Base-by-base conservation (phyloP, 2,329 filamentous ascomycete species). In the Epicoccum sorghinum region DNA sequence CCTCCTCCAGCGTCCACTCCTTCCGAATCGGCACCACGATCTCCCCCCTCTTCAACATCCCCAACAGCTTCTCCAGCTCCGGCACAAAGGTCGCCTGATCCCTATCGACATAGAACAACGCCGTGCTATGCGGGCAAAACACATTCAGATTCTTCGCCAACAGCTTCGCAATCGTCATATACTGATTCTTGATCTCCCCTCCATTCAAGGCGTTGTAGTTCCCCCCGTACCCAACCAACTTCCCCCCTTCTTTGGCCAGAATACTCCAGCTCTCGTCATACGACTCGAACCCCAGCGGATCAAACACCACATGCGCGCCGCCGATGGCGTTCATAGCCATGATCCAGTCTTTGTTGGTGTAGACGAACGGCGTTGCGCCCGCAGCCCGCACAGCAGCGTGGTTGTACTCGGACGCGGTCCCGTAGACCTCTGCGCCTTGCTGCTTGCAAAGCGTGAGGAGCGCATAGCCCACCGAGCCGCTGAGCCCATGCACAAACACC, bases 401-500 rank as follows among this genome's bases (percentile, higher is more conserved):
- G 57, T 82, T 82, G 10, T 77, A 70, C 56, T 67, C 66, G 1
- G 77, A 78, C 0, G 80, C 80, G 0, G 80, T 83, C 29, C 80
- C 80, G 64, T 81, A 82, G 13, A 82, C 75, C 14, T 72, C 69
- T 22, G 80, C 80, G 22, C 80, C 80, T 40, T 74, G 67, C 4
- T 77, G 64, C 44, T 75, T 72, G 58, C 76, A 77, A 3, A 82
- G 68, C 1, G 66, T 71, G 68, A 79, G 74, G 22, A 77, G 36
- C 0, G 75, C 80, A 47, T 71, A 77, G 14, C 80, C 80, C 1
- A 82, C 80, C 7, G 80, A 79, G 27, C 80, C 80, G 56, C 79
- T 81, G 23, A 82, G 66, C 32, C 80, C 79, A 63, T 83, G 81
- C 14, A 83, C 66, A 60, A 83, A 83, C 39, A 82, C 79, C 22